Base-by-base conservation (phyloP, 257 asterid species). In the Verbena officinalis region DNA sequence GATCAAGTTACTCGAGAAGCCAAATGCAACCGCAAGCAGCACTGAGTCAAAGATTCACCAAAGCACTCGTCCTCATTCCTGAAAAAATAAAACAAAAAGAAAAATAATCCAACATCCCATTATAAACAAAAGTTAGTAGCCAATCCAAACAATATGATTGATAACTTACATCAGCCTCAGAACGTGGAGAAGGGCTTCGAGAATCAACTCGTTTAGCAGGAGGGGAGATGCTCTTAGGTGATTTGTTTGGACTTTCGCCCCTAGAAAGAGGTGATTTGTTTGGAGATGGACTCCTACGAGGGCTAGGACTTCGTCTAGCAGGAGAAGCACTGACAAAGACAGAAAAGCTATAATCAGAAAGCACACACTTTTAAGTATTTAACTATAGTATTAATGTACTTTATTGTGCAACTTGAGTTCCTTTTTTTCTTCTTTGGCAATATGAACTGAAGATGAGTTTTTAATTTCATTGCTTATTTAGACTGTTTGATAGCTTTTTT, bases 91-190 rank as follows among this genome's bases (percentile, higher is more conserved):
- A 12, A 43, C 1, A 44, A 24, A 23, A 16, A 55, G 51, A 9
- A 1, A n/a, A 55, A 31, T 38, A 5, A 45, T 12, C n/a, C n/a
- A n/a, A n/a, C n/a, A n/a, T n/a, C n/a, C n/a, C n/a, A 72, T 14
- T 27, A 48, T 17, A 53, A 72, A 20, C 4, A 51, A 20, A 10
- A 70, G 31, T 34, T 13, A 24, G 17, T 9, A 48, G 20, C 3
- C 42, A 17, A 49, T 17, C n/a, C 30, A 24, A 56, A 30, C 27
- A 48, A 55, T 2, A 17, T 10, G 5, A 45, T 49, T 22, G 4
- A 24, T 46, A 38, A 71, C 90, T 86, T 68, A 88, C 97, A 77
- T 94, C 97, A 74, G 86, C 92, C 68, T 86, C 95, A 71, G 87
- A 92, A 63, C 76, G 91, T 0, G 87, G 91, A 39, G 93, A 69